Base-by-base conservation (phyloP, 1,284 basidiomycete species). In the Ustilago tritici region DNA sequence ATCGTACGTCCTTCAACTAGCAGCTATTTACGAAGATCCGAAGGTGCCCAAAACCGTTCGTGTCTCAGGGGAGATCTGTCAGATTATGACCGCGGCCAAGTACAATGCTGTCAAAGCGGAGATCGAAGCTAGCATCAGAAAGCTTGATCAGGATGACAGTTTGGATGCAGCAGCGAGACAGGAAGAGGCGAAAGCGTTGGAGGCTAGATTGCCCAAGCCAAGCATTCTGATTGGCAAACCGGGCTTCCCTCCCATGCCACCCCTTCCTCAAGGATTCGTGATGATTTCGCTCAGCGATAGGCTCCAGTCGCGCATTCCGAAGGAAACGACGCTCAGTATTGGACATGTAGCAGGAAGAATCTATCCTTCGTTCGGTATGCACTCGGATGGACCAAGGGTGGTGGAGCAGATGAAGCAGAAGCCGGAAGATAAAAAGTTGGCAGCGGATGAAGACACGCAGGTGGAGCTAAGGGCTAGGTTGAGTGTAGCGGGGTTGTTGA, bases 331-430 rank as follows among this genome's bases (percentile, higher is more conserved):
- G 56, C 49, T 78, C 10, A 61, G 35, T 49, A 59, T 78, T 41
- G 59, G 59, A 0, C 63, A 70, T 32, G 38, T 78, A 3, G 76
- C 76, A 3, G 76, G 76, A 15, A 38, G 76, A 14, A 64, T 78
- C 49, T 78, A 78, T 28, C 64, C 76, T 7, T 78, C 76, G 61
- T 49, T 71, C 1, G 70, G 76, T 3, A 65, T 57, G 68, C 67
- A 65, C n/a, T 73, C 76, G 54, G 76, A 78, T 57, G 70, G 64
- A 6, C 76, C 76, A 1, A 63, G 76, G 6, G 76, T 78, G 23
- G 67, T 65, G 4, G 68, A 74, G 35, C 70, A 78, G 61, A 62
- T 73, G 56, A 52, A 56, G 52, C 61, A 55, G 34, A 31, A 36
- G 11, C 70, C 70, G 0, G 50, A 5, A 11, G 70, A 74, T 34